phyloP scores from a whole-genome alignment of 2,329 filamentous ascomycete genomes.

The Fusarium sp. region DNA sequence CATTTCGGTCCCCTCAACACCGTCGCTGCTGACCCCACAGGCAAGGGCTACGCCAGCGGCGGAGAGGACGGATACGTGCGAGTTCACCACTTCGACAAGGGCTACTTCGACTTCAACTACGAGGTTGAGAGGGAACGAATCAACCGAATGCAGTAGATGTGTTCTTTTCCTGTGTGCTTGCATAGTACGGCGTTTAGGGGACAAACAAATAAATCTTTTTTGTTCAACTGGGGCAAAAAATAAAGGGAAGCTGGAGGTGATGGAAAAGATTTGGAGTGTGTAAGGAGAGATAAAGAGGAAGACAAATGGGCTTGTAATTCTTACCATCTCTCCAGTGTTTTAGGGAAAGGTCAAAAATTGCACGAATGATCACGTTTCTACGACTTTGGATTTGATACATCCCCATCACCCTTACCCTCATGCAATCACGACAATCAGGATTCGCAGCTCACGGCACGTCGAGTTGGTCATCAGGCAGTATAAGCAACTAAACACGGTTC shows the following conservation, averaged over 20 bases:
- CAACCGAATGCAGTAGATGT: conserved; percentile 59
- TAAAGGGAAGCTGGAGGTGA: conserved; percentile 38
- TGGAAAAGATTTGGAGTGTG: conserved; percentile 32
- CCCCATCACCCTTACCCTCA: conserved; percentile 35
- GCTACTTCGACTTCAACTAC: conserved; percentile 98
- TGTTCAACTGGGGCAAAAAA: conserved; percentile 51
- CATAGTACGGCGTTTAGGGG: conserved; percentile 59
- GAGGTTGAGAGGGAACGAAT: conserved; percentile 92
- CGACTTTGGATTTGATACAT: conserved; percentile 33
- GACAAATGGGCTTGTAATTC: conserved; percentile 50
- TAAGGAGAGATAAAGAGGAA: conserved; percentile 39
- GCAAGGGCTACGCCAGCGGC: conserved; percentile 92
- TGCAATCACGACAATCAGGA: conserved; percentile 40
- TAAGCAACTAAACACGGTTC: conserved; percentile 39
- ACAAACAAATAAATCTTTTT: conserved; percentile 50
- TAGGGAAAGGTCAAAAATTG: conserved; percentile 48
- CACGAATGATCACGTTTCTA: conserved; percentile 47
- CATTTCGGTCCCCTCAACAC: conserved; percentile 99
- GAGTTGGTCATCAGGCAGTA: conserved; percentile 32
- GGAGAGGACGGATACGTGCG: conserved; percentile 99
- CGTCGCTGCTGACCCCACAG: conserved; percentile 91
- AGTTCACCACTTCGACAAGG: conserved; percentile 98
- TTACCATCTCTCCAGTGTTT: conserved; percentile 51
- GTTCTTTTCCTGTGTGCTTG: conserved; percentile 58
- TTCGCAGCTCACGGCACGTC: conserved; percentile 28